Conservation (phyloP, 1,284 basidiomycete genomes). For the Coniophora puteana region DNA sequence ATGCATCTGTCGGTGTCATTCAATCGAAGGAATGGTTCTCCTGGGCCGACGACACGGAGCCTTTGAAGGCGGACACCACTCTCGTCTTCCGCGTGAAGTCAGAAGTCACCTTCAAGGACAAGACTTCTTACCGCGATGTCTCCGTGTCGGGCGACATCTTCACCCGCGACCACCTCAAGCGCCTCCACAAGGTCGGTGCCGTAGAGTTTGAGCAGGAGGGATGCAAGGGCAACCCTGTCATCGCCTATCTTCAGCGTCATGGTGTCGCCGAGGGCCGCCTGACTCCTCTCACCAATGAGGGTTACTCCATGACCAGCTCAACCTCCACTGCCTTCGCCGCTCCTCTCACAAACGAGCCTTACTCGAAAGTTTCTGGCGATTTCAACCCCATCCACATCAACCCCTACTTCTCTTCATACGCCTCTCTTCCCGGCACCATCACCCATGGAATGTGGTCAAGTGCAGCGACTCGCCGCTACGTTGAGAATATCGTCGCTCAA, state of each 20-base stretch:
- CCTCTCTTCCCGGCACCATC: constrained; percentile 92
- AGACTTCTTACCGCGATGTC: constrained; percentile 80
- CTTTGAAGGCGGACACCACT: constrained; percentile 76
- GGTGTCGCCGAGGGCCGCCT: constrained; percentile 77
- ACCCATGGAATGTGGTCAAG: constrained; percentile 98
- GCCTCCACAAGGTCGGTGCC: constrained; percentile 83
- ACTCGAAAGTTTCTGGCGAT: constrained; percentile 95
- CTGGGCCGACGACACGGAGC: constrained; percentile 84
- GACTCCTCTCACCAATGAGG: constrained; percentile 78
- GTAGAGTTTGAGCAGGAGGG: constrained; percentile 87
- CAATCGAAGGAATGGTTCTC: constrained; percentile 98
- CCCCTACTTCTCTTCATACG: constrained; percentile 96
- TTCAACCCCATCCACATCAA: constrained; percentile 99
- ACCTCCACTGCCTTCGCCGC: constrained; percentile 65
- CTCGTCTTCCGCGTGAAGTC: constrained; percentile 90
- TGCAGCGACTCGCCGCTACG: constrained; percentile 89
- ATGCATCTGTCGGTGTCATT: constrained; percentile 86
- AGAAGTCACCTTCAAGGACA: constrained; percentile 89
- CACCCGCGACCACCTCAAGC: constrained; percentile 82
- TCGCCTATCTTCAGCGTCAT: constrained; percentile 90
- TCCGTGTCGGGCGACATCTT: constrained; percentile 84
- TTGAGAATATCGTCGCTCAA: constrained; percentile 93
- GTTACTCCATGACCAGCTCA: constrained; percentile 74
- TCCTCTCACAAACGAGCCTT: constrained; percentile 90
- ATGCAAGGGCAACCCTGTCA: constrained; percentile 89